phyloP scores from a whole-genome alignment of 805 yeast genomes.

The Pichia nakasei region DNA sequence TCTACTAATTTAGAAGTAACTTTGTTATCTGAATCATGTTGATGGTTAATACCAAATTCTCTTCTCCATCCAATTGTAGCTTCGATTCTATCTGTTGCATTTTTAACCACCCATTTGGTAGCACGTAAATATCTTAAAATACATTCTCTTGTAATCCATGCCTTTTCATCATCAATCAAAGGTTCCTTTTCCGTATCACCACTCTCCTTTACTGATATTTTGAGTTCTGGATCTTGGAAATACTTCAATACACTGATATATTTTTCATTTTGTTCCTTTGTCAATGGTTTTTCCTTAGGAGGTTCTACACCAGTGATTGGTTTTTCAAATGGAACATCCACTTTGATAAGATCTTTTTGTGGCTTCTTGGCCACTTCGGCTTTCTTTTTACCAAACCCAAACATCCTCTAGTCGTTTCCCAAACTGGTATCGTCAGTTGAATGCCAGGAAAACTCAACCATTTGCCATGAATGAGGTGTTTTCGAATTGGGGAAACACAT shows the following conservation, averaged over 20 bases:
- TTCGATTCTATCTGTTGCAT: conserved; percentile 66
- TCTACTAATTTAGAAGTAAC: conserved; percentile 47
- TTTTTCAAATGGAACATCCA: conserved; percentile 41
- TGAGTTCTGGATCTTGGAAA: conserved; percentile 46
- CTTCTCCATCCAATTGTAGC: conserved; percentile 88
- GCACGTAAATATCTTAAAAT: conserved; percentile 85
- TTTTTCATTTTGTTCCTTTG: conserved; percentile 47
- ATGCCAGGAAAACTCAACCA: no score
- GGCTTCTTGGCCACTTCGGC: conserved; percentile 9
- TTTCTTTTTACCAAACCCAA: conserved; percentile 24
- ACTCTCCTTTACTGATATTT: conserved; percentile 43
- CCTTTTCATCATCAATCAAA: conserved; percentile 50
- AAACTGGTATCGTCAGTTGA: no score
- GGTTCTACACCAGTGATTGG: conserved; percentile 46
- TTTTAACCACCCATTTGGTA: conserved; percentile 75
- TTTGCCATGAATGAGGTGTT: no score
- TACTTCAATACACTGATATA: conserved; percentile 56
- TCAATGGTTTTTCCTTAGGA: conserved; percentile 38
- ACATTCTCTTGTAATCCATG: conserved; percentile 94
- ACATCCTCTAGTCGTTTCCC: conserved; percentile 12
- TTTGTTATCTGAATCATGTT: conserved; percentile 37
- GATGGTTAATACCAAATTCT: conserved; percentile 63
- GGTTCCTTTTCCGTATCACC: conserved; percentile 28
- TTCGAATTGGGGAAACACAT: no score
- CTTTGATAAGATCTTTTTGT: conserved; percentile 15